phyloP scores from a whole-genome alignment of 2,329 filamentous ascomycete species.

The Fusarium sp. region DNA sequence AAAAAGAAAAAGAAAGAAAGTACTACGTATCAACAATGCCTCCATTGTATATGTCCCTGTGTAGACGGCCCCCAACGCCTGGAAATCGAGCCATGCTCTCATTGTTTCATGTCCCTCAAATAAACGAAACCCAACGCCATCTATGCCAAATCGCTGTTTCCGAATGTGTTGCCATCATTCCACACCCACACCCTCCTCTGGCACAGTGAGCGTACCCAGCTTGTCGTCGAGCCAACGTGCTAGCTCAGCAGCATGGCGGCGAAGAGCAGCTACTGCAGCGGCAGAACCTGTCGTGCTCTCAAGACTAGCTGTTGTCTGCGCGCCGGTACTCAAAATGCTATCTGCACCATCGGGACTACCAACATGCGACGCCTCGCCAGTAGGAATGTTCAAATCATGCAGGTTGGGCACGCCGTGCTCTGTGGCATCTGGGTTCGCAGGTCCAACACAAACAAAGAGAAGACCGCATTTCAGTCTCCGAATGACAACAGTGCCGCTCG shows the following conservation, averaged over 20 bases:
- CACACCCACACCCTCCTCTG: constrained; percentile 63
- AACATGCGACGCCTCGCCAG: constrained; percentile 53
- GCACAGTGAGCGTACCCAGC: constrained; percentile 65
- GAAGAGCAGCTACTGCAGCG: constrained; percentile 63
- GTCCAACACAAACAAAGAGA: constrained; percentile 71
- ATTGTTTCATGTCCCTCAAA: constrained; percentile 24
- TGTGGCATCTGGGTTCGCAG: constrained; percentile 52
- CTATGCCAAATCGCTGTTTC: constrained; percentile 33
- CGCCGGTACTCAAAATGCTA: constrained; percentile 61
- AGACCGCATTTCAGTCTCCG: constrained; percentile 69
- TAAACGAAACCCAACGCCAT: constrained; percentile 41
- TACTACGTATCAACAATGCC: constrained; percentile 21
- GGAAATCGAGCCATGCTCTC: constrained; percentile 21
- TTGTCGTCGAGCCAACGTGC: constrained; percentile 71
- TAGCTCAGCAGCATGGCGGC: constrained; percentile 69
- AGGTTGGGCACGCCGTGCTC: constrained; percentile 36
- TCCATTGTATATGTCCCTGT: constrained; percentile 38
- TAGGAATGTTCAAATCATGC: constrained; percentile 39
- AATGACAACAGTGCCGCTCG: constrained; percentile 69
- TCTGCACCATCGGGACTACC: constrained; percentile 59
- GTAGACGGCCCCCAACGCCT: constrained; percentile 44
- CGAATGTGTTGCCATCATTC: constrained; percentile 39
- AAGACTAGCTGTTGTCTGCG: constrained; percentile 58
- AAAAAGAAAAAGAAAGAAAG: constrained; percentile 1
- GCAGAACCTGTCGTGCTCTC: constrained; percentile 56